Conservation (phyloP, 164 flowering plant genomes). For the Vitis amurensis region DNA sequence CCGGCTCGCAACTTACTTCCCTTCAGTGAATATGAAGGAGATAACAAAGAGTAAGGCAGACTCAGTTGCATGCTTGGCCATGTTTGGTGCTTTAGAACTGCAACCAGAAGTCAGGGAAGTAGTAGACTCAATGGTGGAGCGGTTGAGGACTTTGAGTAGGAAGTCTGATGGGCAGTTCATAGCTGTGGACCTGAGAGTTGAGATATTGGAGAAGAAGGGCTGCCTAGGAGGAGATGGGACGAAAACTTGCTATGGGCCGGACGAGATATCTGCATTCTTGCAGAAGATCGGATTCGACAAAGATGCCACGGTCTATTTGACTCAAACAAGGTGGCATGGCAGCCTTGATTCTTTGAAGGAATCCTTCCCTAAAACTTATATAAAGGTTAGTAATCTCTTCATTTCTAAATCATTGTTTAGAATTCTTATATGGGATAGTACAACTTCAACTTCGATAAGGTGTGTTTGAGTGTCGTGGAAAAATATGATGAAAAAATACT, state of each 20-base stretch:
- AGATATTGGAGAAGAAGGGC: conserved; percentile 67
- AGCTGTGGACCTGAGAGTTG: conserved; percentile 88
- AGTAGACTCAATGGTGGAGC: conserved; percentile 75
- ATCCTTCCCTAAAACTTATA: conserved; percentile 79
- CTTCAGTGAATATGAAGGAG: conserved; percentile 82
- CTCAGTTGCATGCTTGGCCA: conserved; percentile 74
- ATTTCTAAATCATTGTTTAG: background rate
- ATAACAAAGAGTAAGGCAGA: conserved; percentile 36
- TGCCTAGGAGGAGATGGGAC: conserved; percentile 51
- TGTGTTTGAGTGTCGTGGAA: no score
- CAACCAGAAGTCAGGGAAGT: conserved; percentile 76
- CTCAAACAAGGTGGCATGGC: conserved; percentile 78
- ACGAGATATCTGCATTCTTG: conserved; percentile 71
- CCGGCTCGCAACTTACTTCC: conserved; percentile 76
- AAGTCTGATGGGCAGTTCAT: conserved; percentile 71
- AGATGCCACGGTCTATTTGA: conserved; percentile 76
- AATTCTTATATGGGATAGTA: no score
- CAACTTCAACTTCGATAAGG: no score
- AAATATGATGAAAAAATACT: no score
- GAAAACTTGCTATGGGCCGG: conserved; percentile 62
- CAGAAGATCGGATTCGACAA: conserved; percentile 65
- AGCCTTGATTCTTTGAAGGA: conserved; percentile 74
- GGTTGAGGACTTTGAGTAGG: conserved; percentile 67
- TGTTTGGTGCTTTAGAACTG: conserved; percentile 74
- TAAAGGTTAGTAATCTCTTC: conserved; percentile 55